phyloP scores from a whole-genome alignment of 768 basidiomycete genomes.

The Tricholomella constricta region DNA sequence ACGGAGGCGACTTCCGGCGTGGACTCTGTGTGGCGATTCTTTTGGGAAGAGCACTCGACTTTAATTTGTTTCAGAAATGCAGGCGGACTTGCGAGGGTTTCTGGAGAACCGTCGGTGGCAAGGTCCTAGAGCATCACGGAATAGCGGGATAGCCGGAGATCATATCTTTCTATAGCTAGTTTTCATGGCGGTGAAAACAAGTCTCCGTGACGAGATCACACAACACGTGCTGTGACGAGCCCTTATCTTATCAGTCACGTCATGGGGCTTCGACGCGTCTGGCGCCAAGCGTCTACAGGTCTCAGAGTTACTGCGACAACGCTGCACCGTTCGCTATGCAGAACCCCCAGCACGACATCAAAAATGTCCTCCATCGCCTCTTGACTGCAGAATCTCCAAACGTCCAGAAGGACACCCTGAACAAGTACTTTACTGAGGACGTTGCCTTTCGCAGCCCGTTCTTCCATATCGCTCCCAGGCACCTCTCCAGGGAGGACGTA shows the following conservation, averaged over 20 bases:
- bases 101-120: neutral
- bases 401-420: constrained; percentile 47
- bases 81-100: neutral
- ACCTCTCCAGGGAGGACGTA: constrained; percentile 55
- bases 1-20: too few species aligned
- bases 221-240: too few species aligned
- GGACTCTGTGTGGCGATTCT: neutral
- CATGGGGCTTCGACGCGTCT: too few species aligned
- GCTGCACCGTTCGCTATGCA: constrained; percentile 59
- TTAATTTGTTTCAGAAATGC: neutral
- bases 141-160: neutral
- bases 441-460: constrained; percentile 63
- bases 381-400: constrained; percentile 51
- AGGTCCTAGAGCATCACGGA: neutral
- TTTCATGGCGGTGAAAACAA: too few species aligned
- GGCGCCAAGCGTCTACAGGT: constrained; percentile 3
- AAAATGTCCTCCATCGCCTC: constrained; percentile 42
- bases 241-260: too few species aligned
- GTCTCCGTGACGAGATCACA: too few species aligned
- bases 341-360: constrained; percentile 54
- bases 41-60: neutral
- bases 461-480: constrained; percentile 46
- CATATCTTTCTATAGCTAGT: too few species aligned
- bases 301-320: neutral
- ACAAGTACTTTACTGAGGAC: constrained; percentile 53